A percentile compares a stretch with the other conserved stretches of the same genome.
Conservation (phyloP, 192 early-diverging fungal genomes). For the Irineochytrium annulatum region DNA sequence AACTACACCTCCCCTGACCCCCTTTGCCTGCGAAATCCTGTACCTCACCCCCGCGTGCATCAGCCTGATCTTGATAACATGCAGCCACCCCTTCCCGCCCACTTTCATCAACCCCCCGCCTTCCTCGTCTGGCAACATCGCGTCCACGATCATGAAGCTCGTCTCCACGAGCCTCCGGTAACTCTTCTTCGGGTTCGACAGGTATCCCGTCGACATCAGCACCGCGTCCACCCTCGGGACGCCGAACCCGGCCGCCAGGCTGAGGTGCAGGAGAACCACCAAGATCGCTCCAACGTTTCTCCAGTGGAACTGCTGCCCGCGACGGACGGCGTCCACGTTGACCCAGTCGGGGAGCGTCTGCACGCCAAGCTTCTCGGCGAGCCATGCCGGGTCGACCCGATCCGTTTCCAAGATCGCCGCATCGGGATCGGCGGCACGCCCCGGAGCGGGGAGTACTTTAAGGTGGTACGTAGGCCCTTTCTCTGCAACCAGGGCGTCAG, state of each 20-base stretch:
- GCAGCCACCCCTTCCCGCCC: background rate
- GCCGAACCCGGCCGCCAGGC: background rate
- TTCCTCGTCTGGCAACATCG: too few species aligned
- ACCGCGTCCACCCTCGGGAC: background rate
- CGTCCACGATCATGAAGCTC: background rate
- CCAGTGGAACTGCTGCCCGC: background rate
- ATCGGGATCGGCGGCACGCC: too few species aligned
- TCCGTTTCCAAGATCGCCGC: too few species aligned
- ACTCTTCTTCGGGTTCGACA: background rate
- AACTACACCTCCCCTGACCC: background rate
- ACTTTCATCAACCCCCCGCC: background rate
- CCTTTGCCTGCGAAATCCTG: background rate
- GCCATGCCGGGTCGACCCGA: background rate
- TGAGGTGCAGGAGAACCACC: background rate
- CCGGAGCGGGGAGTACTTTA: too few species aligned
- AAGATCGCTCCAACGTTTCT: background rate
- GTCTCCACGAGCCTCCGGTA: background rate
- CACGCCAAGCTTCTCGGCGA: background rate
- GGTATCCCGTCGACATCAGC: background rate
- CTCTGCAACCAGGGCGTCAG: background rate
- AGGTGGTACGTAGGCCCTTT: background rate
- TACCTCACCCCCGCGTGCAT: background rate
- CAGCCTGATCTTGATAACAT: background rate
- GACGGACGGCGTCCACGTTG: background rate
- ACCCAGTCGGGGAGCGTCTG: background rate